A percentile compares a stretch with the other conserved stretches of the same genome.
phyloP scores from a whole-genome alignment of 371 early-diverging fungal genomes.

The Smittium culicis region DNA sequence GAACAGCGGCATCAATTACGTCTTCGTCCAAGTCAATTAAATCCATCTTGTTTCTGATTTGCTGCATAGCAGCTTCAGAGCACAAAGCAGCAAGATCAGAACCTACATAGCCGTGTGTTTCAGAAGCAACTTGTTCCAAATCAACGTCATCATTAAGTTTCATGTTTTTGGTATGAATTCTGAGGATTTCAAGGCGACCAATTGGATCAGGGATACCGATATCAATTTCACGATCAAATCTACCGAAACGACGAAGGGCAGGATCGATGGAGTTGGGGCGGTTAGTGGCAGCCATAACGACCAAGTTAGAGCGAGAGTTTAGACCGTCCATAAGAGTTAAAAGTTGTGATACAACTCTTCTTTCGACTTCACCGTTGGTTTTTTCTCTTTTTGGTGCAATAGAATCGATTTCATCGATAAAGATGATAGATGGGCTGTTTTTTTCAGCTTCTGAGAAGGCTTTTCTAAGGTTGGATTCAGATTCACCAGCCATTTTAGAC shows the following conservation, averaged over 20 bases:
- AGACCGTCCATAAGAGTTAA: conserved; percentile 95
- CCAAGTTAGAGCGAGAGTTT: conserved; percentile 60
- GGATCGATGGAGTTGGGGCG: conserved; percentile 66
- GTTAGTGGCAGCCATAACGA: conserved; percentile 77
- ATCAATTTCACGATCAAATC: conserved; percentile 93
- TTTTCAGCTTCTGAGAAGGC: conserved; percentile 66
- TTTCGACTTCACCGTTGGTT: conserved; percentile 86
- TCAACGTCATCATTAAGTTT: conserved; percentile 48
- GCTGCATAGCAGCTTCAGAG: conserved; percentile 99
- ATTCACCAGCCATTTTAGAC: conserved; percentile 1
- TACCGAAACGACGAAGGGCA: conserved; percentile 79
- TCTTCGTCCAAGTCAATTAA: conserved; percentile 98
- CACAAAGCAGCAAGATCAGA: conserved; percentile 98
- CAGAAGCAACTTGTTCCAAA: conserved; percentile 71
- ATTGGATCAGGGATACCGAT: conserved; percentile 93
- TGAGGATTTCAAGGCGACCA: conserved; percentile 85
- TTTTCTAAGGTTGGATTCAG: not conserved
- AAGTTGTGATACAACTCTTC: conserved; percentile 91
- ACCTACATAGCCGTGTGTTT: conserved; percentile 96
- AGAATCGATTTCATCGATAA: conserved; percentile 98
- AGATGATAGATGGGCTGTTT: conserved; percentile 95
- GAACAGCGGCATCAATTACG: conserved; percentile 93
- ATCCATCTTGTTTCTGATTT: conserved; percentile 98
- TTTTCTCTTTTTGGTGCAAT: conserved; percentile 93
- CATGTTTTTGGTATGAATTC: conserved; percentile 74